Base-by-base conservation (phyloP, 176 grass and related monocot genomes). In the Cenchrus purpureus region DNA sequence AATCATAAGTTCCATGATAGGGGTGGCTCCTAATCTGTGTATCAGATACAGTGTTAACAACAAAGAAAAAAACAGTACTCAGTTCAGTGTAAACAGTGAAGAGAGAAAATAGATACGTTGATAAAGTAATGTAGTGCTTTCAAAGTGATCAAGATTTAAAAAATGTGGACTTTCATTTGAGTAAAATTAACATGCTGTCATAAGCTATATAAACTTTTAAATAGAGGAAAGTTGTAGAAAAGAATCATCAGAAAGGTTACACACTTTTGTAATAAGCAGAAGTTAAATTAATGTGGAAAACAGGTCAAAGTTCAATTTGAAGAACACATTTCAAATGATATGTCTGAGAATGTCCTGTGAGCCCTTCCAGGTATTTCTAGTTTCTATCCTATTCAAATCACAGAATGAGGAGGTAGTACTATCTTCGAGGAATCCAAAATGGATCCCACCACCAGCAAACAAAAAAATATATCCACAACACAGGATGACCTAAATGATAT, bases 1-100 rank as follows among this genome's bases (percentile, higher is more conserved):
- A 91, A 94, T 99, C 97, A 99, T 99, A 80, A 99, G 90, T 56
- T 99, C 97, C 94, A 99, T 99, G 67, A 97, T 71, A 74, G 97
- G 97, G 65, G 92, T 99, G 58, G 94, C 88, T 49, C 97, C 97
- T 65, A 99, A 81, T 89, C 97, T 99, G 86, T 70, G 81, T 50
- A 67, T 83, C 63, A 86, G 50, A 77, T 61, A 82, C 20, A 46
- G 76, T 87, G 34, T 74, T 83, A 87, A 65, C 17, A 81, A 55
- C 28, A 63, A 40, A 20, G 15, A 11, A 82, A 62, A 29, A 83
- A 49, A 49, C 12, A 32, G 19, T 56, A 63, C 20, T 85, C 71
- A 70, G 54, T 43, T 71, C 65, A 85, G 57, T 68, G 44, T 43
- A 55, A 66, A 32, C 4, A 56, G 20, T 59, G 29, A 14, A 83